Conservation (phyloP, 1,284 basidiomycete species). For the Peniophora sp. region DNA sequence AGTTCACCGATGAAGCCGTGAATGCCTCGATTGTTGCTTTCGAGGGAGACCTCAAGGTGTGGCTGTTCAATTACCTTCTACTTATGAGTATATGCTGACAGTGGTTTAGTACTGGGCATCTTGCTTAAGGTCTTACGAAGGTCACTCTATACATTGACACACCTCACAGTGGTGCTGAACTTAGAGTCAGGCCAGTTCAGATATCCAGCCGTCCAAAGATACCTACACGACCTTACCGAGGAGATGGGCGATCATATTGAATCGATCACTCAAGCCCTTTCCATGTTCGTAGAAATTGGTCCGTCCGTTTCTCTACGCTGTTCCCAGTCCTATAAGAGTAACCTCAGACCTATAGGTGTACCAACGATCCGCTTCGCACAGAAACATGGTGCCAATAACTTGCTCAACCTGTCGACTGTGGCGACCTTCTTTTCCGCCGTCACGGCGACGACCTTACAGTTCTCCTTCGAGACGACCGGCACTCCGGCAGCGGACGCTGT, state of each 20-base stretch:
- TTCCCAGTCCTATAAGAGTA: neutral
- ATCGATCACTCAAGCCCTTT: slow-evolving; percentile 52
- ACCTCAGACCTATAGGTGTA: slow-evolving; percentile 36
- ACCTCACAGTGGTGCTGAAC: neutral
- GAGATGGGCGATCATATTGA: slow-evolving; percentile 70
- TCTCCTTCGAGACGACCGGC: slow-evolving; percentile 38
- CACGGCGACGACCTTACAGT: slow-evolving; percentile 64
- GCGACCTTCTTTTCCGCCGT: slow-evolving; percentile 76
- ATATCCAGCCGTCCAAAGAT: slow-evolving; percentile 61
- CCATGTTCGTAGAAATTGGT: slow-evolving; percentile 69
- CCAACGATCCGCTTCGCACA: slow-evolving; percentile 70
- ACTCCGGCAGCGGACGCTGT: slow-evolving; percentile 38
- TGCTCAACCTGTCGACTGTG: slow-evolving; percentile 65
- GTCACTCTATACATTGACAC: slow-evolving; percentile 23
- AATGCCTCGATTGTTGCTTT: slow-evolving; percentile 59
- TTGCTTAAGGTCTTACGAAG: slow-evolving; percentile 54
- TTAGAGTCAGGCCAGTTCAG: slow-evolving; percentile 51
- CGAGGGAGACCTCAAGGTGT: slow-evolving; percentile 58
- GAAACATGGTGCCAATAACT: slow-evolving; percentile 59
- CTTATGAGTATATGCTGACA: slow-evolving; percentile 4
- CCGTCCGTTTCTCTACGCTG: slow-evolving; percentile 14
- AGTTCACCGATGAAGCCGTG: slow-evolving; percentile 65
- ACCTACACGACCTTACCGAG: slow-evolving; percentile 59
- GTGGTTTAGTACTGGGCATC: slow-evolving; percentile 56
- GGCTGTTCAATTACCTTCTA: slow-evolving; percentile 7